Evolutionary conservation across 1,139 yeast species (phyloP), one percentile per base, ranked within the genome.

Genomic region (Saccharomyces hybrid): DNA sequence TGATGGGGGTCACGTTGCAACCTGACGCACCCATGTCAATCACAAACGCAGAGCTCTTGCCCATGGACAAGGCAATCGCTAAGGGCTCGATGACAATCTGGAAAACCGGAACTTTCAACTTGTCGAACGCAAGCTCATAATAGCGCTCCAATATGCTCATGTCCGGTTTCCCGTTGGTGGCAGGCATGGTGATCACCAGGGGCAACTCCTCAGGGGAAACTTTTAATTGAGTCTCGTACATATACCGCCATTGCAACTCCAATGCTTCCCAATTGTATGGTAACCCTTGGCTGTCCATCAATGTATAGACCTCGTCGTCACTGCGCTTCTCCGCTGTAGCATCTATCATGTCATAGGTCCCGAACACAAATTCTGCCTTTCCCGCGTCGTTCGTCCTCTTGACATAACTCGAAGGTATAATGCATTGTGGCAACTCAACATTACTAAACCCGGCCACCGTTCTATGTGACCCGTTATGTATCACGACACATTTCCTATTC

Each of bases 391-490:
- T 52, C 14, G 56, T 69, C 6, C 48, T 71, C 59, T 74, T 70
- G 57, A 77, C 75, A 65, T 84, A 85, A 54, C 78, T 75, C 16
- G 88, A 76, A 53, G 83, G 80, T 62, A 84, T 75, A 4, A 81
- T 78, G 47, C 83, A 67, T 26, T 79, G 71, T 1, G 95, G 95
- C 47, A 81, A 68, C 53, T 84, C 88, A 52, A 78, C 84, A 58
- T 79, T 79, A 8, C 88, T 84, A 62, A 84, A 78, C 8, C 91
- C 91, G 1, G 90, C 90, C 57, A 83, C 79, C 47, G 89, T 84
- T 14, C 79, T 74, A 57, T 78, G 73, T 1, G 88, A 77, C 27
- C 89, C 90, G 64, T 81, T 81, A 67, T 86, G 90, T 49, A 86
- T 82, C 52, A 86, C 87, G 19, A 85, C 79, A 19, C 68, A 63